Conservation (phyloP, 768 basidiomycete genomes). For the Boletus sp. region DNA sequence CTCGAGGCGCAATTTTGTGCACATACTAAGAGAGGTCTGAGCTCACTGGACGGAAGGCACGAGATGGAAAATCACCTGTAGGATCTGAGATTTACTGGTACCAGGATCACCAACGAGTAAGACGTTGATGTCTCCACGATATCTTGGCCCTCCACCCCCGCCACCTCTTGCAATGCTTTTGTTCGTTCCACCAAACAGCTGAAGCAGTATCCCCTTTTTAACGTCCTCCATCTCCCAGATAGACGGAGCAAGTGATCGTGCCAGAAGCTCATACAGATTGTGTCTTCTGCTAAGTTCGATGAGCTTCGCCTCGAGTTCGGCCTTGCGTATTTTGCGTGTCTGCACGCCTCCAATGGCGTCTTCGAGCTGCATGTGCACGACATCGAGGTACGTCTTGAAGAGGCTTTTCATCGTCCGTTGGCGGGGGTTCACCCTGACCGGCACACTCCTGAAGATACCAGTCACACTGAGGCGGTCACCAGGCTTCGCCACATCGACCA, state of each 20-base stretch:
- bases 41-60: background rate
- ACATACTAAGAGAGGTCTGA: conserved; percentile 66
- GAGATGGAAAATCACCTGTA: conserved; percentile 56
- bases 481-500: conserved; percentile 95
- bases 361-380: conserved; percentile 82
- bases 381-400: conserved; percentile 97
- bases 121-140: conserved; percentile 97
- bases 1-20: conserved; percentile 96
- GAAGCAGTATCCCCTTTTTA: conserved; percentile 95
- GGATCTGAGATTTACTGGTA: conserved; percentile 93
- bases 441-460: conserved; percentile 93
- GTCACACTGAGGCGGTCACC: conserved; percentile 90
- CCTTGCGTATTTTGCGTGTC: conserved; percentile 42
- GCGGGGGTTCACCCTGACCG: conserved; percentile 92
- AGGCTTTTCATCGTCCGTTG: conserved; percentile 90
- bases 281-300: conserved; percentile 66
- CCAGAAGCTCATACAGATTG: conserved; percentile 84
- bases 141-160: conserved; percentile 93
- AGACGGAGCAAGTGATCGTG: conserved; percentile 85
- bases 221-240: conserved; percentile 99
- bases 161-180: conserved; percentile 92
- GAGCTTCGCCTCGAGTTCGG: conserved; percentile 79
- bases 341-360: conserved; percentile 39
- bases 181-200: conserved; percentile 97
- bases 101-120: conserved; percentile 97